Evolutionary conservation across 2,329 filamentous ascomycete genomes (phyloP).

Genomic region (Talaromyces verruculosus): DNA sequence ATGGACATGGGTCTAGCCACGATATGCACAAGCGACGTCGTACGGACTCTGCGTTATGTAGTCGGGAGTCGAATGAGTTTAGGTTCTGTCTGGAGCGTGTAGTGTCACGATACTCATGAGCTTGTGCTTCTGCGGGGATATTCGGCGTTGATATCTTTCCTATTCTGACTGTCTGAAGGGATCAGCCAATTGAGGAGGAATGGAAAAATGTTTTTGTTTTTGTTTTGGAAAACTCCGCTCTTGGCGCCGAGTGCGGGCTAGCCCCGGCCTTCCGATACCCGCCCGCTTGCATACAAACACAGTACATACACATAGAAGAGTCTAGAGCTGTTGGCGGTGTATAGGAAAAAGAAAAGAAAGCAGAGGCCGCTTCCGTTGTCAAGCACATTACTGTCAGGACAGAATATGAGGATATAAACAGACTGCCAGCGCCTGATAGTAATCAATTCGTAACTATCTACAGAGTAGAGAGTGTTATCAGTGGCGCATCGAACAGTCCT

Average conservation of each 20-base stretch:
- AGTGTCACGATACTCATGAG: not conserved
- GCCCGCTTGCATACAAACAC: not conserved
- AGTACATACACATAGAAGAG: not conserved
- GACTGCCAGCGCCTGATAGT: no score
- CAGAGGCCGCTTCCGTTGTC: not conserved
- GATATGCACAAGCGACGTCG: constrained; percentile 4
- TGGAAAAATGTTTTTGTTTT: not conserved
- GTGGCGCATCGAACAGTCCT: not conserved
- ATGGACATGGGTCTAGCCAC: not conserved
- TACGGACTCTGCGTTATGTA: not conserved
- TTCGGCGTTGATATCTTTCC: constrained; percentile 3
- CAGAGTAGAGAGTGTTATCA: not conserved
- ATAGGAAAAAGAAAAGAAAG: not conserved
- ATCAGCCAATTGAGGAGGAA: not conserved
- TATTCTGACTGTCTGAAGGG: not conserved
- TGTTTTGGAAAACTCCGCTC: not conserved
- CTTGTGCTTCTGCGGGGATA: not conserved
- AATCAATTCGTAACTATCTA: no score
- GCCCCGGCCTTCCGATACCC: not conserved
- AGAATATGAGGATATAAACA: not conserved
- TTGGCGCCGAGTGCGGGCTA: not conserved
- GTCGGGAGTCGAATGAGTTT: not conserved
- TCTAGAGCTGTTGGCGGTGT: not conserved
- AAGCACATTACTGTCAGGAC: not conserved
- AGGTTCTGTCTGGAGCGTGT: not conserved